phyloP scores from a whole-genome alignment of 1,284 basidiomycete species.

The Taiwanofungus camphoratus region DNA sequence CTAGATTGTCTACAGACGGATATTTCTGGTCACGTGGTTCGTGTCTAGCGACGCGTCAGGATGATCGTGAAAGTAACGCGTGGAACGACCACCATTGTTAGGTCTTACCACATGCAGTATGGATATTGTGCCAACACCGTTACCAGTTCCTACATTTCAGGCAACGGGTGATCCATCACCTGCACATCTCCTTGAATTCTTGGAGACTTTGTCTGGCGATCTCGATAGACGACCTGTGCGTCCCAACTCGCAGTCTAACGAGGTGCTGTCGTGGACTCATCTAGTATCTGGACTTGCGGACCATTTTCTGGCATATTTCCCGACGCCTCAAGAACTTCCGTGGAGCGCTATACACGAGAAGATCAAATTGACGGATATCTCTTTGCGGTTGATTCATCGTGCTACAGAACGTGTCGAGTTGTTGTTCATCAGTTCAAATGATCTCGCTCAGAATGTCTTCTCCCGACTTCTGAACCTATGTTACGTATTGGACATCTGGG shows the following conservation, averaged over 20 bases:
- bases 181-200: constrained; percentile 39
- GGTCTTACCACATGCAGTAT: background rate
- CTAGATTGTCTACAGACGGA: too few species aligned
- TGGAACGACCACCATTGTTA: too few species aligned
- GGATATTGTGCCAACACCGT: constrained; percentile 29
- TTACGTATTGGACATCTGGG: constrained; percentile 52
- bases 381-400: constrained; percentile 47
- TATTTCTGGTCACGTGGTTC: too few species aligned
- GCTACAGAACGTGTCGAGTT: constrained; percentile 43
- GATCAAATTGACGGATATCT: constrained; percentile 45
- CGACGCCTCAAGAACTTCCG: constrained; percentile 33
- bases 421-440: constrained; percentile 40
- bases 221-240: constrained; percentile 24
- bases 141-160: constrained; percentile 36
- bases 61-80: too few species aligned
- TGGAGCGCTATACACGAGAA: constrained; percentile 57
- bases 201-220: constrained; percentile 34
- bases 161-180: constrained; percentile 34
- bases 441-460: constrained; percentile 43
- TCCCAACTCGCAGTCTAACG: too few species aligned
- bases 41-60: too few species aligned
- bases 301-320: constrained; percentile 46
- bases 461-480: constrained; percentile 47
- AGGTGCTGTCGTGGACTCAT: constrained; percentile 31
- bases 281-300: constrained; percentile 41